Conservation (phyloP, 1,284 basidiomycete species). For the Ceratobasidium theobromae region DNA sequence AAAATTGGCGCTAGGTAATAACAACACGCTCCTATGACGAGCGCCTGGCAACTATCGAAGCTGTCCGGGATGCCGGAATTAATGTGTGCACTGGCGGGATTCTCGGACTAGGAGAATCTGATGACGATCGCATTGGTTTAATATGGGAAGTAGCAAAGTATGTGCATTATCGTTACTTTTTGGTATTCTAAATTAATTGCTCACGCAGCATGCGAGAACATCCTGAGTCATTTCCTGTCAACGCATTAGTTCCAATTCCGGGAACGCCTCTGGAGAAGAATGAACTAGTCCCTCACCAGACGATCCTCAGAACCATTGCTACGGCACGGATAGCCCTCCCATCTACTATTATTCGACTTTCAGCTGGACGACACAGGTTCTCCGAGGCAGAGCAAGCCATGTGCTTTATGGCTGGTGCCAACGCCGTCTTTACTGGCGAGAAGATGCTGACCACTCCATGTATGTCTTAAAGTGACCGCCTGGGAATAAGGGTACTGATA, state of each 20-base stretch:
- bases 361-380: conserved; percentile 90
- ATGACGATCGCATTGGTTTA: conserved; percentile 87
- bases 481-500: conserved; percentile 6
- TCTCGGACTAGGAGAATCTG: conserved; percentile 89
- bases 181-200: background rate
- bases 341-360: conserved; percentile 90
- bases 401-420: conserved; percentile 98
- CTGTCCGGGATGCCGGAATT: conserved; percentile 93
- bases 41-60: conserved; percentile 82
- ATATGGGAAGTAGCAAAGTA: conserved; percentile 93
- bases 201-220: conserved; percentile 81
- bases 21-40: conserved; percentile 96
- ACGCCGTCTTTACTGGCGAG: conserved; percentile 97
- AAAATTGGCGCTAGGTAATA: conserved; percentile 69
- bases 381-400: conserved; percentile 93
- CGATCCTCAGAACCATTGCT: conserved; percentile 89
- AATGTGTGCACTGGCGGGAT: conserved; percentile 98
- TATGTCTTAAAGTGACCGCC: conserved; percentile 46
- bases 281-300: conserved; percentile 69
- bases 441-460: conserved; percentile 97
- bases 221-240: conserved; percentile 98
- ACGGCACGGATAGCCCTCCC: conserved; percentile 93
- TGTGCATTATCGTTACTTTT: conserved; percentile 39
- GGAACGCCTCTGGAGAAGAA: conserved; percentile 59
- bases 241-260: conserved; percentile 74